Evolutionary conservation across 2,329 filamentous ascomycete genomes (phyloP).

Genomic region (Lachnellula arida): DNA sequence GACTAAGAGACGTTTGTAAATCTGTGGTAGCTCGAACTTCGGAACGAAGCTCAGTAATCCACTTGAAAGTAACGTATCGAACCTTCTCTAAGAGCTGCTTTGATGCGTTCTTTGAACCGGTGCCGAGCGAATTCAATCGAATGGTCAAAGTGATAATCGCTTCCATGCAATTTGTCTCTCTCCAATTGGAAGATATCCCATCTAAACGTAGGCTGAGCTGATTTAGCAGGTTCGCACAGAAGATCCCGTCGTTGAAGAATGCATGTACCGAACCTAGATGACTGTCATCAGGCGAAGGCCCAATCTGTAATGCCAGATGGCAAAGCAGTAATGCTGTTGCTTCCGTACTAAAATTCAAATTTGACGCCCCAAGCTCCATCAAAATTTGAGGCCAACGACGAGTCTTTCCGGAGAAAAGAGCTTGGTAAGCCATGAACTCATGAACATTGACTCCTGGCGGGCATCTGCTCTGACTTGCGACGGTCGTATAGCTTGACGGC

Average conservation of each 20-base stretch:
- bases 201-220: constrained; percentile 45
- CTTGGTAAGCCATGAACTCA: constrained; percentile 45
- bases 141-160: constrained; percentile 48
- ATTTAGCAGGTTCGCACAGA: constrained; percentile 44
- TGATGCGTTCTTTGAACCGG: background rate
- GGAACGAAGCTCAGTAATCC: constrained; percentile 44
- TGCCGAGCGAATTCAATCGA: constrained; percentile 32
- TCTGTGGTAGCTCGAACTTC: constrained; percentile 41
- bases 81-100: constrained; percentile 37
- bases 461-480: constrained; percentile 43
- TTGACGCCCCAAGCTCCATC: constrained; percentile 45
- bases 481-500: constrained; percentile 37
- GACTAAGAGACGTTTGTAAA: constrained; percentile 34
- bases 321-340: constrained; percentile 45
- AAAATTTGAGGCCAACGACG: constrained; percentile 46
- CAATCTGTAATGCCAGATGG: constrained; percentile 51
- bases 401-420: constrained; percentile 39
- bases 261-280: constrained; percentile 43
- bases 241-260: constrained; percentile 44
- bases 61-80: constrained; percentile 41
- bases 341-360: constrained; percentile 56
- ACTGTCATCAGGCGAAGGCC: constrained; percentile 38
- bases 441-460: constrained; percentile 42
- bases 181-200: constrained; percentile 50
- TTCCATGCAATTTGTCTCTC: constrained; percentile 55